phyloP scores from a whole-genome alignment of 495 filamentous ascomycete species.

The Halenospora varia region DNA sequence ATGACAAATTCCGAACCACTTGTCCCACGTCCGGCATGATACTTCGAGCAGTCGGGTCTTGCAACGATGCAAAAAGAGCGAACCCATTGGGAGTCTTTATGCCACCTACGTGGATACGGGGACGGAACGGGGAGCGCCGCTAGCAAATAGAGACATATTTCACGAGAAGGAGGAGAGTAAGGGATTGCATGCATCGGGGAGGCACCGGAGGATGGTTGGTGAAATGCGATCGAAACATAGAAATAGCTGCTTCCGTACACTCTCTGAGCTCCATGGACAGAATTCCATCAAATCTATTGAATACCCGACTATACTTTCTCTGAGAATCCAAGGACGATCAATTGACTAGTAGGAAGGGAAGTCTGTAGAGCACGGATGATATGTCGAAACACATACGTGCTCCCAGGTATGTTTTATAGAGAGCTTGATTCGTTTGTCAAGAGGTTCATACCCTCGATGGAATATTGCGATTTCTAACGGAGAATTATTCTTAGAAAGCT shows the following conservation, averaged over 20 bases:
- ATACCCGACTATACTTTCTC: too few species aligned
- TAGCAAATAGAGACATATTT: background rate
- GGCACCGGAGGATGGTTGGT: too few species aligned
- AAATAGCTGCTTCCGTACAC: background rate
- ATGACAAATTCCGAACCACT: background rate
- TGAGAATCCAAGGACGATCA: too few species aligned
- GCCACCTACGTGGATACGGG: background rate
- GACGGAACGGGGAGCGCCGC: background rate
- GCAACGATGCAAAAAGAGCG: background rate
- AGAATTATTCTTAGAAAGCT: too few species aligned
- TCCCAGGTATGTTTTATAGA: too few species aligned
- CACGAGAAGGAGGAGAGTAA: background rate
- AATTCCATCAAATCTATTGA: background rate
- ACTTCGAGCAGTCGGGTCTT: background rate
- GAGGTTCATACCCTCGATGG: too few species aligned
- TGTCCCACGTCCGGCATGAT: background rate
- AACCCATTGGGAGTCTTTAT: background rate
- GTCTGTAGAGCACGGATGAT: too few species aligned
- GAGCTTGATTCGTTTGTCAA: too few species aligned
- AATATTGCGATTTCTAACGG: too few species aligned
- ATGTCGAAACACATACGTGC: too few species aligned
- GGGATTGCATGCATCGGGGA: background rate
- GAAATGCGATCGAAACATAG: background rate
- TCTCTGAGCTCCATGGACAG: background rate
- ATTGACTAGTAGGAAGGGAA: too few species aligned